Base-by-base conservation (phyloP, 768 basidiomycete genomes). In the Podaxis carcinomalis region DNA sequence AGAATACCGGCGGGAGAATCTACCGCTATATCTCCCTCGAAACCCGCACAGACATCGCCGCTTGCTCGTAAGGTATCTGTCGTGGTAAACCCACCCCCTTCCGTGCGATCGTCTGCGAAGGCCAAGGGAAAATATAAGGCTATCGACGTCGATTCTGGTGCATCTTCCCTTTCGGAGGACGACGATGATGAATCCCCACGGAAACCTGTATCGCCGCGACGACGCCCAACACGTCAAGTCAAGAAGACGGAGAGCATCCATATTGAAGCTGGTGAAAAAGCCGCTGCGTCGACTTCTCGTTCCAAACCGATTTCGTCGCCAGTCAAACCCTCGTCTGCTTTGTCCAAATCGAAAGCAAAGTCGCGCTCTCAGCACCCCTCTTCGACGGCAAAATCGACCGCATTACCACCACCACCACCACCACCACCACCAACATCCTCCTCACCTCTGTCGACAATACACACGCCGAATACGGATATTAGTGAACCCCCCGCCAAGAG, bases 401-500 rank as follows among this genome's bases (percentile, higher is more conserved):
- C 59, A n/a, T n/a, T n/a, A 11, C 56, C 28, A n/a, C 32, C 61
- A 36, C 35, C 67, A 5, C 1, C 23, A 2, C 1, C 23, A 2
- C 1, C 61, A 11, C 56, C 28, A n/a, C 27, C 61, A 36, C 35
- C 67, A 5, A 23, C 23, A 23, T 23, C 23, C 23, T 51, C 42
- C 14, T 59, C 65, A 13, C 54, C 57, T 5, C 55, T 52, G 1
- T 64, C 63, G 5, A 62, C 65, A 14, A 59, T 51, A 6, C 27
- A 37, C 40, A 19, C 51, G 5, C 21, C 62, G 36, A 36, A 57
- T n/a, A 53, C 64, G 21, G 32, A 39, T 3, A 42, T 13, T 3
- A 51, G 42, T 19, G 40, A 56, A 51, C 32, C 42, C 5, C 64
- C 70, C 2, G 67, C 72, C 19, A 76, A 72, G 58, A 74, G 82